Base-by-base conservation (phyloP, 2,329 filamentous ascomycete genomes). In the Microascus cirrosus region DNA sequence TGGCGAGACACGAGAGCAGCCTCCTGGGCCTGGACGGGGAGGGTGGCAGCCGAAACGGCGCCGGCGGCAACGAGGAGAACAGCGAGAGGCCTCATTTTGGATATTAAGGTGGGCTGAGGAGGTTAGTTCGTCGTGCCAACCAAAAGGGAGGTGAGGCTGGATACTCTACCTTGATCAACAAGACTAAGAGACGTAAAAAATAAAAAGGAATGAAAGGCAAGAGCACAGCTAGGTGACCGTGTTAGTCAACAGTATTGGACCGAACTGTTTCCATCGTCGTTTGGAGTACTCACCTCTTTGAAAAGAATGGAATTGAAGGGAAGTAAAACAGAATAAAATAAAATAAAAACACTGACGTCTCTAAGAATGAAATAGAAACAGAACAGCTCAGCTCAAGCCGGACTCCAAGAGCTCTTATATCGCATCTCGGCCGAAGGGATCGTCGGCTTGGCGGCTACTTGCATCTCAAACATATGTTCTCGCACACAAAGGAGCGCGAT, bases 31-130 rank as follows among this genome's bases (percentile, higher is more conserved):
- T 52, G 10, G 20, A 22, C 13, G 28, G 52, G 61, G 53, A 63
- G 61, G 56, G 57, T 64, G 51, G 62, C 57, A 39, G 60, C 63
- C 55, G 63, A 64, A 58, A 60, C 63, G 57, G 63, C 60, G 59
- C 61, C 60, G 58, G 61, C 59, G 52, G 62, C 60, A 53, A 63
- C 36, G n/a, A 64, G 55, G 54, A 65, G 52, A 52, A 65, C 35
- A 35, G 62, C 60, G 58, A 59, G 57, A 32, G 60, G 39, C 59
- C 57, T 57, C 59, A 60, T 60, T 13, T 51, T 60, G 54, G 34
- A 12, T 24, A 45, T 20, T 22, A 28, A 52, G 35, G 22, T 8
- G 7, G 45, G 13, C 50, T 39, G 42, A 24, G 53, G 50, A 25
- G 11, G n/a, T 50, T n/a, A 42, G 28, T 39, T 22, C 13, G 12